Evolutionary conservation across 2,329 filamentous ascomycete genomes (phyloP).

Genomic region (Phoma herbarum): DNA sequence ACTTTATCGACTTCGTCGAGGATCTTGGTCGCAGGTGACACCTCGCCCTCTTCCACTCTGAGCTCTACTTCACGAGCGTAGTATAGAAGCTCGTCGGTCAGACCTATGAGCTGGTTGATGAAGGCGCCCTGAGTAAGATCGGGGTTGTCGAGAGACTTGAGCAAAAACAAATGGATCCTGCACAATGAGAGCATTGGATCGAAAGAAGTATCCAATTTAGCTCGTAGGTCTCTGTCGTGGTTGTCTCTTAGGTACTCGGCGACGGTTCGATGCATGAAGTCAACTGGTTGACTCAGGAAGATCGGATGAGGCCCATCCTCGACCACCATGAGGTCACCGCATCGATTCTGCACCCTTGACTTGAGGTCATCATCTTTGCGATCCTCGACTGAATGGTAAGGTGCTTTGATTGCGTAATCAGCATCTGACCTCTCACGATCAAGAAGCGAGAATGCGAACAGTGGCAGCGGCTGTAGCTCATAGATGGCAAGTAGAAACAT

Average conservation of each 20-base stretch:
- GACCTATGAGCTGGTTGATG: neutral
- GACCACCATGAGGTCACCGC: constrained; percentile 31
- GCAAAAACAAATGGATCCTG: neutral
- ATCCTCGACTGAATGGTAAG: neutral
- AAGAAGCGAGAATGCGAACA: neutral
- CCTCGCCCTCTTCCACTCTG: neutral
- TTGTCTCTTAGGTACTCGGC: constrained; percentile 25
- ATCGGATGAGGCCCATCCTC: constrained; percentile 15
- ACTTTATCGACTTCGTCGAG: neutral
- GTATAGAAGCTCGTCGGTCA: neutral
- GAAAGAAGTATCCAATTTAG: neutral
- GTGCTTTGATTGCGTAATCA: neutral
- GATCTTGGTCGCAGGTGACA: neutral
- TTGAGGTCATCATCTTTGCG: neutral
- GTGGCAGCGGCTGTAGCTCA: neutral
- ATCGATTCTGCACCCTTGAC: constrained; percentile 17
- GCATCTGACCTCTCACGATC: neutral
- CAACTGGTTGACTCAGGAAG: constrained; percentile 18
- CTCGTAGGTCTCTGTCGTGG: neutral
- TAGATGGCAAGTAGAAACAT: neutral
- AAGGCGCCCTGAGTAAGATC: neutral
- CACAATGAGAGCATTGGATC: neutral
- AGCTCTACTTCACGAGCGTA: neutral
- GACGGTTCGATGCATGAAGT: constrained; percentile 28
- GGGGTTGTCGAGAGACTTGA: neutral